Base-by-base conservation (phyloP, 2,329 filamentous ascomycete genomes). In the Teratosphaeria zuluensis region DNA sequence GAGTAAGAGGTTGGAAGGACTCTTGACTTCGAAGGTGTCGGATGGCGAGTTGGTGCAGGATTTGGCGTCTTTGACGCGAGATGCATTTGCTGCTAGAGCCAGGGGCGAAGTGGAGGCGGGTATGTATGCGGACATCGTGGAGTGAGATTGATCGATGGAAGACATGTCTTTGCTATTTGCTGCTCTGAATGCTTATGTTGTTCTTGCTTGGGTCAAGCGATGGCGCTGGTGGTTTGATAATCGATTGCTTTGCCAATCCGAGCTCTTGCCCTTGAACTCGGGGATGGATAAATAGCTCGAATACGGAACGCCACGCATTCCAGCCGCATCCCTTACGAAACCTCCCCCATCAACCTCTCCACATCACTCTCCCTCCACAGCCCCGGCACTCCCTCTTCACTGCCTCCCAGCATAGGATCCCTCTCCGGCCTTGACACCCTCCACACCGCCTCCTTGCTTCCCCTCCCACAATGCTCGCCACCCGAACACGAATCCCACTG, bases 401-500 rank as follows among this genome's bases (percentile, higher is more conserved):
- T 63, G 28, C 64, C 57, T 0, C 80, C 79, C 56, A 81, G 61
- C 14, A 81, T 73, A 12, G 79, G 79, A 74, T 83, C 80, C 24
- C 63, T 70, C 56, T 69, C 69, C 0, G 79, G 78, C 62, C 75
- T 77, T 30, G 67, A 59, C 30, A 81, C 75, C 21, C 61, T 59
- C 80, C 81, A 82, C 0, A 77, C 73, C 59, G 71, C 64, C 54
- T 75, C 71, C 63, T 75, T 78, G 54, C 76, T 71, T 63, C 75
- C 79, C 16, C 69, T 64, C 12, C 71, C 75, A 21, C 65, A 66
- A 65, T 78, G 69, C 60, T 77, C 76, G 1, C 77, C 78, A 8
- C 77, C 78, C 2, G 74, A 68, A 4, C 70, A 70, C 65, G 80
- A 82, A 65, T 83, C 80, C 81, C 81, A 84, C 11, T 70, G 67